Percentiles rank a stretch among this genome's conserved stretches.
phyloP scores from a whole-genome alignment of 2,329 filamentous ascomycete species.

The Trichoderma simmonsii region DNA sequence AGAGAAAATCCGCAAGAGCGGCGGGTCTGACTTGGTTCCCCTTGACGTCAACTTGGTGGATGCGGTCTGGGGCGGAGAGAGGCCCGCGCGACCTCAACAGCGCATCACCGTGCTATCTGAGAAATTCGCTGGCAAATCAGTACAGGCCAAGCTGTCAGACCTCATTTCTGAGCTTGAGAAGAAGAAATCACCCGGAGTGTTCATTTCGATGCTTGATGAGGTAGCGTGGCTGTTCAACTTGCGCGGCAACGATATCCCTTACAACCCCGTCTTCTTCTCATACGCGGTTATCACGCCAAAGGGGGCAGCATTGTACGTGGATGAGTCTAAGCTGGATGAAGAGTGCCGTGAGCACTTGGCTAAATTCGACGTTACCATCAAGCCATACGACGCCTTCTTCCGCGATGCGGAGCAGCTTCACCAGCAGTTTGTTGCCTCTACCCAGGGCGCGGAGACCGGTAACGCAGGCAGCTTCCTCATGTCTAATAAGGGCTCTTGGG shows the following conservation, averaged over 20 bases:
- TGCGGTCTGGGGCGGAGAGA: conserved; percentile 73
- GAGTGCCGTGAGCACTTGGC: conserved; percentile 68
- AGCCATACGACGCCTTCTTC: conserved; percentile 81
- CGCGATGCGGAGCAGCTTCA: conserved; percentile 66
- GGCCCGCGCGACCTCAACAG: conserved; percentile 73
- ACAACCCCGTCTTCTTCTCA: conserved; percentile 98
- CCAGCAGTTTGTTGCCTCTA: conserved; percentile 38
- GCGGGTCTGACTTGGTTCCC: conserved; percentile 71
- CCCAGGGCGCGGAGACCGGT: conserved; percentile 31
- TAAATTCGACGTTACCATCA: conserved; percentile 66
- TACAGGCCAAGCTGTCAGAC: conserved; percentile 77
- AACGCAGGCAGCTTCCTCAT: conserved; percentile 68
- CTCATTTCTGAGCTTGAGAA: conserved; percentile 88
- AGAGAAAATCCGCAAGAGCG: conserved; percentile 83
- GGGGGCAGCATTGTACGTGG: conserved; percentile 77
- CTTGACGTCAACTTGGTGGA: conserved; percentile 86
- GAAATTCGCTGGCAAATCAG: conserved; percentile 77
- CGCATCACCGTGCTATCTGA: conserved; percentile 68
- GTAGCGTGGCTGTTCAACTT: conserved; percentile 99
- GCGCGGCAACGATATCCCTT: conserved; percentile 90
- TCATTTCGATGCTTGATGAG: conserved; percentile 94
- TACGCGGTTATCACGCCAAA: conserved; percentile 84
- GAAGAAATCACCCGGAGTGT: conserved; percentile 81
- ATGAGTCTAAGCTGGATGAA: conserved; percentile 70
- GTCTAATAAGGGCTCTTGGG: conserved; percentile 91